A percentile compares a stretch with the other conserved stretches of the same genome.
phyloP scores from a whole-genome alignment of 192 early-diverging fungal species.

The Spinellus fusiger region DNA sequence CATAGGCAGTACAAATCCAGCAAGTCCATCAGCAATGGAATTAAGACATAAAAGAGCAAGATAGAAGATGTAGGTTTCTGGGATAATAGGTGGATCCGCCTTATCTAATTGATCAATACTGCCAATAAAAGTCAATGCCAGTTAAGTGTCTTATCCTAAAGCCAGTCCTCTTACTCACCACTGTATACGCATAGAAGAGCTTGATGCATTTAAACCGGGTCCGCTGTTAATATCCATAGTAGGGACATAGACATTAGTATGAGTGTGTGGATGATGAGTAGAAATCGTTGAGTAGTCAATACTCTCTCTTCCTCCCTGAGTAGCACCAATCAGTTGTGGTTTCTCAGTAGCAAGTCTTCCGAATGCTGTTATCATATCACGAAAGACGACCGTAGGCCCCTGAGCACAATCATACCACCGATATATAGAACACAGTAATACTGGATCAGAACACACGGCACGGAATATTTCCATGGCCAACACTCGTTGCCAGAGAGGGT shows the following conservation, averaged over 20 bases:
- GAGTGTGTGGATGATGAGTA: neutral
- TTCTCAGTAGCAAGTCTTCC: constrained; percentile 72
- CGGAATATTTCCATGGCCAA: constrained; percentile 78
- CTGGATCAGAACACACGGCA: constrained; percentile 54
- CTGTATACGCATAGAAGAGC: constrained; percentile 63
- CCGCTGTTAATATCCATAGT: constrained; percentile 11
- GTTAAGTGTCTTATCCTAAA: neutral
- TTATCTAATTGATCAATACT: constrained; percentile 93
- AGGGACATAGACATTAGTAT: constrained; percentile 3
- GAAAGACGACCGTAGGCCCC: constrained; percentile 69
- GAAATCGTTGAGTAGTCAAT: constrained; percentile 19
- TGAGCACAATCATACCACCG: constrained; percentile 70
- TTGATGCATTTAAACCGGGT: constrained; percentile 36
- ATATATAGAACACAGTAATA: constrained; percentile 64
- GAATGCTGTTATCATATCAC: constrained; percentile 75
- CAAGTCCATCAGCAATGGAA: constrained; percentile 67
- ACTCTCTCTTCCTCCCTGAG: constrained; percentile 33
- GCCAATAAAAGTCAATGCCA: neutral
- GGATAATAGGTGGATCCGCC: constrained; percentile 78
- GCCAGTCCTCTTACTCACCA: constrained; percentile 40
- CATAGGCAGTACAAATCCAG: constrained; percentile 55
- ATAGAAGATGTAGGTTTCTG: constrained; percentile 84
- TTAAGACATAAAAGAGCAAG: constrained; percentile 68
- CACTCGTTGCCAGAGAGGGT: constrained; percentile 73
- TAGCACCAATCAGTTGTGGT: constrained; percentile 46